A percentile compares a stretch with the other conserved stretches of the same genome.
phyloP scores from a whole-genome alignment of 345 rosid genomes.

The Gossypium raimondii region DNA sequence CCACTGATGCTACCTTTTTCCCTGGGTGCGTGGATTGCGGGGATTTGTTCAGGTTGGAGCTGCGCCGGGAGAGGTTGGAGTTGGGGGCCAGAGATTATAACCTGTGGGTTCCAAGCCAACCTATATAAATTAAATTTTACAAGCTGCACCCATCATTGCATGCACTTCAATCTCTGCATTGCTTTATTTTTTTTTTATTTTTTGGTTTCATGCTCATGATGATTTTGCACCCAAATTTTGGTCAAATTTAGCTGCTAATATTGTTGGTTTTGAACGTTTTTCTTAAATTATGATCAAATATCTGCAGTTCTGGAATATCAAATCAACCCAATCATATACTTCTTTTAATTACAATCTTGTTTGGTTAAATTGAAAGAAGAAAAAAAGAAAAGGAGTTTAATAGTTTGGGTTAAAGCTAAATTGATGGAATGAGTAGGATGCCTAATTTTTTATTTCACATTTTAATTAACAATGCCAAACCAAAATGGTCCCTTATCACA shows the following conservation, averaged over 20 bases:
- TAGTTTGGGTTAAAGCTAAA: background rate
- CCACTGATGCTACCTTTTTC: background rate
- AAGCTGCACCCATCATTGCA: background rate
- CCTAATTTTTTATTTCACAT: background rate
- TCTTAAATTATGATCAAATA: too few species aligned
- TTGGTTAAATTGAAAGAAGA: background rate
- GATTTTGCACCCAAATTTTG: background rate
- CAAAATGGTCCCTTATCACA: background rate
- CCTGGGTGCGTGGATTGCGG: conserved; percentile 33
- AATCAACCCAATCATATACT: background rate
- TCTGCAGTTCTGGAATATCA: background rate
- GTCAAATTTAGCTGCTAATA: background rate
- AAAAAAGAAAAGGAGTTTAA: too few species aligned
- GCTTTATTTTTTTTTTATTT: background rate
- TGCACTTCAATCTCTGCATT: background rate
- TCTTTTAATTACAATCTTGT: background rate
- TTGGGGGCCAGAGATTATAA: background rate
- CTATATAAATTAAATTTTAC: background rate
- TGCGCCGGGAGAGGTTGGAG: too few species aligned
- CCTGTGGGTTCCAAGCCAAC: background rate
- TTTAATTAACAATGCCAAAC: background rate
- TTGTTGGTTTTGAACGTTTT: background rate
- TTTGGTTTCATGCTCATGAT: background rate
- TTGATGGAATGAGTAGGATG: background rate
- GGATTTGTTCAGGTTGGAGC: background rate